Base-by-base conservation (phyloP, 495 filamentous ascomycete species). In the Aspergillus cavernicola region DNA sequence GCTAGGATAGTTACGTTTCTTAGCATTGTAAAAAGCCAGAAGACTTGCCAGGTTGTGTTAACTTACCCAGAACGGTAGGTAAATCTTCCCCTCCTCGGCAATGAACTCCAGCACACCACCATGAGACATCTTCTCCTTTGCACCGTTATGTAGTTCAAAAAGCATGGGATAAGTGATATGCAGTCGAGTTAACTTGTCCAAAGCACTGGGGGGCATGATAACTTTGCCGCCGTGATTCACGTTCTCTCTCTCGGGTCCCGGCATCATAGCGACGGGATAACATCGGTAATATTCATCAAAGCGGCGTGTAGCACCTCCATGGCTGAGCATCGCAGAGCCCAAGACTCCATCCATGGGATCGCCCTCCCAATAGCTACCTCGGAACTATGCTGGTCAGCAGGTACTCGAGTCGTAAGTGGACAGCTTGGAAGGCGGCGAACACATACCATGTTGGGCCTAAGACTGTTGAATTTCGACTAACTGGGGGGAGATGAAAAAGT, bases 231-330 rank as follows among this genome's bases (percentile, higher is more conserved):
- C 93, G 66, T 92, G 91, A 75, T 97, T 97, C 49, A 95, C 85
- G 47, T 89, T 85, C 48, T 90, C 88, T 64, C 92, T 80, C 57
- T 96, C 93, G 19, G 89, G 82, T 6, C 93, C 90, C n/a, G 92
- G 89, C 53, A 95, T 81, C 90, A 97, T 96, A 59, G 85, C 83
- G 53, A 95, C 78, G 16, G 93, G 95, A 63, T 97, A 98, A 73
- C 90, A 95, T 28, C 93, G 87, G 68, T 95, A 96, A 68, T 93
- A 96, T 69, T 97, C 95, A 71, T 98, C 92, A 73, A 97, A 98
- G 47, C 92, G 89, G 43, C 82, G 80, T 16, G 73, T 62, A 23
- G 74, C 45, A 15, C 57, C 69, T 31, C 68, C 68, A 53, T 59
- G 66, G 12, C 68, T 70, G 43, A 76, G 61, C 64, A 77, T 74